These are phyloP conservation scores for Boletus pseudo-olivaceus DNA, from an alignment of 768 basidiomycete species.

Conservation along the genomic window DNA sequence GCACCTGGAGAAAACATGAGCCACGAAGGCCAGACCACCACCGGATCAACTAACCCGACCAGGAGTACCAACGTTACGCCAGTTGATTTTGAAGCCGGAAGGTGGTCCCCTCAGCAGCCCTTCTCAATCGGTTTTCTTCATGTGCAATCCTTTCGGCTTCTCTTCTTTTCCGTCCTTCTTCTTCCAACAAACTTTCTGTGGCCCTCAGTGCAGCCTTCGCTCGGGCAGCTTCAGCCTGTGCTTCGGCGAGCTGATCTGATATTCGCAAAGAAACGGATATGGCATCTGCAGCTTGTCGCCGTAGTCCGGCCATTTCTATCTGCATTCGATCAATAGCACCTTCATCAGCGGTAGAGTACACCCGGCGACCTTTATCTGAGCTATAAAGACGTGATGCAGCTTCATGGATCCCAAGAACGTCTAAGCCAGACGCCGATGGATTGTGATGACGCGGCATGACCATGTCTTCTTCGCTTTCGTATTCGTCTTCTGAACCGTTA, in stretches of 20 bases:
- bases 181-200: conserved; percentile 56
- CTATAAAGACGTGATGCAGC: conserved; percentile 42
- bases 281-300: conserved; percentile 66
- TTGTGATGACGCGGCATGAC: conserved; percentile 44
- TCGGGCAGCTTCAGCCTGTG: conserved; percentile 57
- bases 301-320: conserved; percentile 59
- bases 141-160: conserved; percentile 54
- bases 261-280: conserved; percentile 61
- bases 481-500: conserved; percentile 47
- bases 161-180: conserved; percentile 53
- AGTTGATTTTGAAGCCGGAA: conserved; percentile 31
- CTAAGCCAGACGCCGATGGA: conserved; percentile 37
- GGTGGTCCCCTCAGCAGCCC: conserved; percentile 49
- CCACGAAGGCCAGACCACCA: not conserved
- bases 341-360: conserved; percentile 34
- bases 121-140: conserved; percentile 46
- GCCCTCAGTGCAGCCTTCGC: conserved; percentile 51
- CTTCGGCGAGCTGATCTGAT: conserved; percentile 66
- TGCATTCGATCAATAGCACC: conserved; percentile 58
- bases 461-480: conserved; percentile 69
- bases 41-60: not conserved
- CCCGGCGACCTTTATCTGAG: conserved; percentile 28
- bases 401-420: conserved; percentile 33
- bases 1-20: not conserved
- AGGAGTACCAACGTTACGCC: not conserved